Evolutionary conservation across 106 monocot species (phyloP), one percentile per base, ranked within the genome.

Genomic region (Apostasia ramifera): DNA sequence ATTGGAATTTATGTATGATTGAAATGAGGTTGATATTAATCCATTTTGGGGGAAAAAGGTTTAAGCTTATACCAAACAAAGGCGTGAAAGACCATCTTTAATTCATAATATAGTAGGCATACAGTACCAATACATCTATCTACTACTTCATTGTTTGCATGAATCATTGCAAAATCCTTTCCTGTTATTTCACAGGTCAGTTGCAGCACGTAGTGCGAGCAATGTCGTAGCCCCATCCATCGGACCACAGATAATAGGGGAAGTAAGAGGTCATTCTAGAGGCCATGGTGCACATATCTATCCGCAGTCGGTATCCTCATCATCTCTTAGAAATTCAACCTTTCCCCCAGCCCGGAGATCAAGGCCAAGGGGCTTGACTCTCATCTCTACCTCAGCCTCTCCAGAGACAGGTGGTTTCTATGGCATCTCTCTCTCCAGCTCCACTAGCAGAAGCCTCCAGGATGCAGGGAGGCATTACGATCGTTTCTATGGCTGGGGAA

Each of bases 401-500:
- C 5, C 58, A 26, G 81, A 81, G 44, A 10, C 62, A 14, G 50
- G 67, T 13, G 76, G 70, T 2, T 71, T 81, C 47, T 68, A 67
- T 8, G 67, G 81, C 8, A 67, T 81, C 42, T 76, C 81, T 13
- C 55, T 81, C 45, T 67, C 71, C 2, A 58, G 67, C 55, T 57
- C 61, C 10, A 13, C 65, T 13, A 49, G 15, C 44, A 38, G 74
- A 8, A 58, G 59, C 46, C 67, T 58, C 52, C 76, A 72, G 57
- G 76, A 70, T 10, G 46, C 63, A 1, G 76, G 55, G 38, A 62
- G 70, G 40, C 67, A 71, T 45, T 66, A 67, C 41, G 64, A 72
- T 59, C 66, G 47, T 41, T 58, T 73, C 55, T 83, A 76, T 66
- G 75, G 75, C 37, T 81, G 81, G 79, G 73, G 77, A 3, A 61